A percentile compares a stretch with the other conserved stretches of the same genome.
phyloP scores from a whole-genome alignment of 805 yeast species.

The Yamadazyma takamatsuzukensis region DNA sequence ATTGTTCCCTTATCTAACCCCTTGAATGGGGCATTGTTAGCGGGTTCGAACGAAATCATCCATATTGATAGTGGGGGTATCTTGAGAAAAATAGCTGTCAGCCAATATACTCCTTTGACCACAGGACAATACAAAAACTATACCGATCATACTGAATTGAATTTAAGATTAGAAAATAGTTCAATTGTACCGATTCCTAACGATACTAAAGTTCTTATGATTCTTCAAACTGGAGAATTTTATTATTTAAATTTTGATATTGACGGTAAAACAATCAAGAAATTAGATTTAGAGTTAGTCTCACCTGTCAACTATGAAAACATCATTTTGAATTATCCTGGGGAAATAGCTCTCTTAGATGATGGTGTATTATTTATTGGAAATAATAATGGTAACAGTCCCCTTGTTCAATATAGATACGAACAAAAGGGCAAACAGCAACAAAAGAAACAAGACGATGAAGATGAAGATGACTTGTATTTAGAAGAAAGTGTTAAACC shows the following conservation, averaged over 20 bases:
- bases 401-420: constrained; percentile 43
- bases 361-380: constrained; percentile 53
- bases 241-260: constrained; percentile 33
- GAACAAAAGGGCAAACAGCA: constrained; percentile 10
- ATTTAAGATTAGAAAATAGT: constrained; percentile 55
- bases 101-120: constrained; percentile 44
- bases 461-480: constrained; percentile 45
- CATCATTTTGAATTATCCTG: constrained; percentile 35
- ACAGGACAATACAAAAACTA: constrained; percentile 34
- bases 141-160: constrained; percentile 47
- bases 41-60: constrained; percentile 75
- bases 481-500: constrained; percentile 31
- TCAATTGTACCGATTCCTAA: constrained; percentile 30
- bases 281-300: constrained; percentile 25
- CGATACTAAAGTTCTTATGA: constrained; percentile 31
- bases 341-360: constrained; percentile 39
- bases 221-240: constrained; percentile 31
- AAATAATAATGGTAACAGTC: constrained; percentile 56
- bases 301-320: constrained; percentile 25
- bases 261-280: constrained; percentile 42
- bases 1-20: constrained; percentile 64
- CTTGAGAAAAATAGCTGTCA: constrained; percentile 58
- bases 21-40: constrained; percentile 60
- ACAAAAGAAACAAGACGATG: constrained; percentile 26
- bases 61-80: constrained; percentile 81